Percentiles rank a stretch among this genome's conserved stretches.
Conservation (phyloP, 306 rosid species). For the Sophora flavescens region DNA sequence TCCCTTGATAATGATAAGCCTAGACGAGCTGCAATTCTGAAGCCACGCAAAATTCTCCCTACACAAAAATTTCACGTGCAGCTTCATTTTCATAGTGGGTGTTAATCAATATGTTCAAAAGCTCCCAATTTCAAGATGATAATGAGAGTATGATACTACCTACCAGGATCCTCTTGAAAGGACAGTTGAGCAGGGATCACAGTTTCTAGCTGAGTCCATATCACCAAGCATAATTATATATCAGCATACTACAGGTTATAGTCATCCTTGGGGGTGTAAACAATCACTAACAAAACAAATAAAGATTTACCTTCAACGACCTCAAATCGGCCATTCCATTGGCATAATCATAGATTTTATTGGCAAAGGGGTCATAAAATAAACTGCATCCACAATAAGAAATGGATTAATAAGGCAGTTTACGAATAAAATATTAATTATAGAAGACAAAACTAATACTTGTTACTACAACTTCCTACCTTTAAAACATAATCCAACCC, state of each 20-base stretch:
- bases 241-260: constrained; percentile 35
- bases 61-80: constrained; percentile 43
- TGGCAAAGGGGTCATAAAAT: constrained; percentile 79
- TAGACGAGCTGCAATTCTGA: constrained; percentile 96
- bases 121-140: constrained; percentile 42
- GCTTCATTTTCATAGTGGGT: constrained; percentile 42
- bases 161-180: constrained; percentile 92
- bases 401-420: constrained; percentile 35
- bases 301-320: constrained; percentile 56
- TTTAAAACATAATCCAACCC: constrained; percentile 16
- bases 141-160: constrained; percentile 47
- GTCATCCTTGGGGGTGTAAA: constrained; percentile 21
- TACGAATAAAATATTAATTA: neutral
- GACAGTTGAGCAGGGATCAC: constrained; percentile 78
- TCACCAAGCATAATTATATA: constrained; percentile 38
- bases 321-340: constrained; percentile 55
- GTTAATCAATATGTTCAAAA: constrained; percentile 40
- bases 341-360: constrained; percentile 54
- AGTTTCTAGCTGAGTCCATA: constrained; percentile 58
- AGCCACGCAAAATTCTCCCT: constrained; percentile 95
- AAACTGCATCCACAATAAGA: constrained; percentile 72
- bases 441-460: constrained; percentile 21
- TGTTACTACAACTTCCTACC: constrained; percentile 10
- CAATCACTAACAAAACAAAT: constrained; percentile 34
- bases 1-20: constrained; percentile 79